Conservation (phyloP, 2,329 filamentous ascomycete genomes). For the Hypoxylon sp. region DNA sequence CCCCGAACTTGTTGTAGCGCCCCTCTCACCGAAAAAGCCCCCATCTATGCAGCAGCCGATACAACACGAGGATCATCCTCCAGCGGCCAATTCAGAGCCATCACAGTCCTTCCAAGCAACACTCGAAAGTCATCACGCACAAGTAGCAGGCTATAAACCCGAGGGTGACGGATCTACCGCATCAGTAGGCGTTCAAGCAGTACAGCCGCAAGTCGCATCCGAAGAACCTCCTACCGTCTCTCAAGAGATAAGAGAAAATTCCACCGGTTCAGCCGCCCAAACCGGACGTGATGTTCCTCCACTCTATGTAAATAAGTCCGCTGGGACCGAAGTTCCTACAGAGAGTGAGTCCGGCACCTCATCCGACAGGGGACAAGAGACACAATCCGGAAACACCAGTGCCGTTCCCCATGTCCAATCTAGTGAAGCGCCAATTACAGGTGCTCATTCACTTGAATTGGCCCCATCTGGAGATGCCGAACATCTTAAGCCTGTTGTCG, state of each 20-base stretch:
- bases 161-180: background rate
- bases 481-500: slow-evolving; percentile 78
- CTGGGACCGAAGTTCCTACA: background rate
- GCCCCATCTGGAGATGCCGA: slow-evolving; percentile 36
- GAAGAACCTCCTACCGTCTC: slow-evolving; percentile 2
- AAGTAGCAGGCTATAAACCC: background rate
- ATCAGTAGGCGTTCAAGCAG: background rate
- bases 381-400: slow-evolving; percentile 14
- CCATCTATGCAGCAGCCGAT: slow-evolving; percentile 36
- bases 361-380: slow-evolving; percentile 10
- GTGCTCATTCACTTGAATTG: slow-evolving; percentile 44
- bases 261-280: background rate
- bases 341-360: slow-evolving; percentile 4
- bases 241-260: background rate
- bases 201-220: background rate
- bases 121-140: background rate
- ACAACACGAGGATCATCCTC: slow-evolving; percentile 6
- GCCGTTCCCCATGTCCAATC: slow-evolving; percentile 35
- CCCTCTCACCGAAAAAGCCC: slow-evolving; percentile 67
- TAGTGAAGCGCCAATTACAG: slow-evolving; percentile 50
- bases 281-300: background rate
- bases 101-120: slow-evolving; percentile 8
- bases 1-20: slow-evolving; percentile 68
- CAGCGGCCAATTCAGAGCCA: slow-evolving; percentile 5
- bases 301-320: slow-evolving; percentile 2